phyloP scores from a whole-genome alignment of 169 alveolate genomes.

The Cryptosporidium bovis region DNA sequence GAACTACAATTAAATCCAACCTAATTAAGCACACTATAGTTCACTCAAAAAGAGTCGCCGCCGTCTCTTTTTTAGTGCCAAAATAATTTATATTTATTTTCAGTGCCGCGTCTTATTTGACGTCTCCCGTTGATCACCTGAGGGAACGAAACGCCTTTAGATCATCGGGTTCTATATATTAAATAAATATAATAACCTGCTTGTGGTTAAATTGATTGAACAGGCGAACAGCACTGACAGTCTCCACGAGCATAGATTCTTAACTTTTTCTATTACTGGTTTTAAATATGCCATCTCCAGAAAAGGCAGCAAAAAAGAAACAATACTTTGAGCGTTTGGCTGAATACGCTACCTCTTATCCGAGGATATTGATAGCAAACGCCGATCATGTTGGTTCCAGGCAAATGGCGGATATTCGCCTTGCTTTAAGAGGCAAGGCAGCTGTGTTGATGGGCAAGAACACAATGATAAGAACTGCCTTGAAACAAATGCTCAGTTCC shows the following conservation, averaged over 20 bases:
- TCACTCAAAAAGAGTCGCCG: conserved; percentile 6
- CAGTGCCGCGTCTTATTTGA: conserved; percentile 20
- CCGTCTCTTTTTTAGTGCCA: conserved; percentile 46
- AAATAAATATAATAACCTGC: conserved; percentile 2
- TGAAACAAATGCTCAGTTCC: conserved; percentile 85
- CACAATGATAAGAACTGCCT: conserved; percentile 94
- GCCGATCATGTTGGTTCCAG: conserved; percentile 96
- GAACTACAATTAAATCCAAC: no score
- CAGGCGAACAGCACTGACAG: conserved; percentile 75
- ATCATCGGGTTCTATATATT: neutral
- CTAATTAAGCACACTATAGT: no score
- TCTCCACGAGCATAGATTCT: conserved; percentile 65
- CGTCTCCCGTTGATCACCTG: conserved; percentile 14
- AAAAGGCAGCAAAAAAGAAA: conserved; percentile 88
- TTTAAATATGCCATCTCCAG: conserved; percentile 85
- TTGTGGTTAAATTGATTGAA: conserved; percentile 76
- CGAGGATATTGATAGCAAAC: conserved; percentile 89
- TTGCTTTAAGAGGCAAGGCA: conserved; percentile 92
- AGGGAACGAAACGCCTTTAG: neutral
- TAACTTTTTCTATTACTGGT: neutral
- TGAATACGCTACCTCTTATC: conserved; percentile 86
- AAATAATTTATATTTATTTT: neutral
- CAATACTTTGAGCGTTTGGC: conserved; percentile 88
- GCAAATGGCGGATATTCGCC: conserved; percentile 94
- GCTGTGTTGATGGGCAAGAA: conserved; percentile 96